Percentiles rank a stretch among this genome's conserved stretches.
phyloP scores from a whole-genome alignment of 2,329 filamentous ascomycete species.

The Mariannaea sp. region DNA sequence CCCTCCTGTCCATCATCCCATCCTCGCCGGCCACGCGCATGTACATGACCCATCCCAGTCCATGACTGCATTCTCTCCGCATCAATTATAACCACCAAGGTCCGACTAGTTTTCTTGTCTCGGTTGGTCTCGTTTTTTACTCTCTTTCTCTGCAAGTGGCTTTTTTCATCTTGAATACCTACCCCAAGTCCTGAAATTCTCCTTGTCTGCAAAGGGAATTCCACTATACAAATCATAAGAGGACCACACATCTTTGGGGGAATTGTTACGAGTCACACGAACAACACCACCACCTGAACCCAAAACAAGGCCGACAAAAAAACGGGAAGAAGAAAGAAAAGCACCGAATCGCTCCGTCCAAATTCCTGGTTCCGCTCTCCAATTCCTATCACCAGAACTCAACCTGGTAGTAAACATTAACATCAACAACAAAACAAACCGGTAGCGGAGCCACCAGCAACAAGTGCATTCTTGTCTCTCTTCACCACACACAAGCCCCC shows the following conservation, averaged over 20 bases:
- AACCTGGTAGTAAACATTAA: constrained; percentile 8
- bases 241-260: constrained; percentile 3
- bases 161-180: constrained; percentile 5
- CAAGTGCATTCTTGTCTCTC: constrained; percentile 24
- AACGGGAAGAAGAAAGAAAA: too few species aligned
- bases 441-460: constrained; percentile 15
- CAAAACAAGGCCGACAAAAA: not conserved
- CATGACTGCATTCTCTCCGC: constrained; percentile 26
- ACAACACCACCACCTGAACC: constrained; percentile 10
- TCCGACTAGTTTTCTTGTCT: constrained; percentile 21
- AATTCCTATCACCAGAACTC: not conserved
- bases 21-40: constrained; percentile 20
- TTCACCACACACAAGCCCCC: not conserved
- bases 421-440: constrained; percentile 7
- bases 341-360: not conserved
- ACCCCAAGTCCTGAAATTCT: not conserved
- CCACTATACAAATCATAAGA: not conserved
- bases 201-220: constrained; percentile 2
- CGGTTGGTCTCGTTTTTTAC: not conserved
- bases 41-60: constrained; percentile 5
- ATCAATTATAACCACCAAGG: constrained; percentile 33
- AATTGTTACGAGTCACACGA: constrained; percentile 12
- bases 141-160: constrained; percentile 8
- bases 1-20: constrained; percentile 17
- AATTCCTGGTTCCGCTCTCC: constrained; percentile 5